A percentile compares a stretch with the other conserved stretches of the same genome.
These are phyloP conservation scores for Penicillium brevicompactum DNA, from an alignment of 2,329 filamentous ascomycete genomes.

Conservation along the genomic window DNA sequence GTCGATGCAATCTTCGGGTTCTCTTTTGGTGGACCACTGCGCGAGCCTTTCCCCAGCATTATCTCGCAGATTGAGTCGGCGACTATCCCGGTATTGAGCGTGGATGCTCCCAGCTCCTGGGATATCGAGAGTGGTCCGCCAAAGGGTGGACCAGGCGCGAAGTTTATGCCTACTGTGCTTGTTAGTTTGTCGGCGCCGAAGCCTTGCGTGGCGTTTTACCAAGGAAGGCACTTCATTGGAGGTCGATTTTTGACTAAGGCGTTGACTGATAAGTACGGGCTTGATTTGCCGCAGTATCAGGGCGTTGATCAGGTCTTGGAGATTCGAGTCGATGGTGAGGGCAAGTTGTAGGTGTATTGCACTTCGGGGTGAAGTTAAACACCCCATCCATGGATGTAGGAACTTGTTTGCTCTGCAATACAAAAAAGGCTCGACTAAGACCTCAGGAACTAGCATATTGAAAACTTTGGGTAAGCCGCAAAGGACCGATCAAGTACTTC, in stretches of 20 bases:
- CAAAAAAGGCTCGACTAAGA: neutral
- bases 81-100: conserved; percentile 75
- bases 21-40: conserved; percentile 86
- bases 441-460: no score
- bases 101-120: conserved; percentile 95
- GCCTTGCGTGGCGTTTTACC: conserved; percentile 80
- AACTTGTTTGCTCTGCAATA: neutral
- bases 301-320: conserved; percentile 91
- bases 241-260: conserved; percentile 80
- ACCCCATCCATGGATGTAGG: neutral
- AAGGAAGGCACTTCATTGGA: conserved; percentile 86
- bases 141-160: conserved; percentile 71
- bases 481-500: neutral
- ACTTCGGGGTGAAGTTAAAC: neutral
- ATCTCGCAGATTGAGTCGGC: conserved; percentile 76
- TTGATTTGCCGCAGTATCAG: conserved; percentile 80
- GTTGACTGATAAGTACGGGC: conserved; percentile 81
- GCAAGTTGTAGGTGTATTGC: conserved; percentile 30
- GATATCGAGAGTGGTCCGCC: conserved; percentile 87
- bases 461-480: neutral
- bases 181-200: conserved; percentile 94
- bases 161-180: conserved; percentile 77
- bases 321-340: conserved; percentile 51
- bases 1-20: conserved; percentile 96
- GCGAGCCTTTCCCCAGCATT: conserved; percentile 85